Evolutionary conservation across 1,139 yeast genomes (phyloP).

Genomic region (Torulaspora globosa): DNA sequence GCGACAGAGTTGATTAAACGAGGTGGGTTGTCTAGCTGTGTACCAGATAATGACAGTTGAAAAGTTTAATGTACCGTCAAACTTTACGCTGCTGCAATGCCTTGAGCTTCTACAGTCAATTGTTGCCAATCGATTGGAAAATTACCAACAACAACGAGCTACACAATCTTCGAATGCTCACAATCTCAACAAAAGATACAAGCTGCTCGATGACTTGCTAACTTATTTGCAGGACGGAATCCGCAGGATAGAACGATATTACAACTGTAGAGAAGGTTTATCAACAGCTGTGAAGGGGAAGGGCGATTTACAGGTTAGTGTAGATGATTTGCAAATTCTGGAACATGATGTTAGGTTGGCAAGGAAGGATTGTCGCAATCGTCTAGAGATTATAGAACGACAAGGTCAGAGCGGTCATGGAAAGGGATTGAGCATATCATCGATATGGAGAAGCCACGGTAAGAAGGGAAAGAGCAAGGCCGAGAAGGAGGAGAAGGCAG

Average conservation of each 20-base stretch:
- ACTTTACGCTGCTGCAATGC: slow-evolving; percentile 31
- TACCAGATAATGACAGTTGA: slow-evolving; percentile 25
- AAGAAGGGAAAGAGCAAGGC: slow-evolving; percentile 11
- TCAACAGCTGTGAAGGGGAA: slow-evolving; percentile 12
- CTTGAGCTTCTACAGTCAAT: slow-evolving; percentile 31
- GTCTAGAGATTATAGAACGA: slow-evolving; percentile 6
- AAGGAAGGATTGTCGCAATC: slow-evolving; percentile 15
- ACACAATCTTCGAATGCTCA: slow-evolving; percentile 13
- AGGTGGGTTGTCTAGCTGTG: not conserved
- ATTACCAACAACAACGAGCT: slow-evolving; percentile 18
- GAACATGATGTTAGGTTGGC: slow-evolving; percentile 31
- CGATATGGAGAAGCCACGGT: slow-evolving; percentile 16
- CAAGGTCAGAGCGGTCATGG: slow-evolving; percentile 9
- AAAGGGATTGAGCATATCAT: slow-evolving; percentile 10
- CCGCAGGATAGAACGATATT: slow-evolving; percentile 22
- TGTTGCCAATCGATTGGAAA: slow-evolving; percentile 27
- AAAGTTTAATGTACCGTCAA: slow-evolving; percentile 31
- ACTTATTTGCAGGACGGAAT: slow-evolving; percentile 30
- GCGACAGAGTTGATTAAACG: not conserved
- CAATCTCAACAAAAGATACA: slow-evolving; percentile 18
- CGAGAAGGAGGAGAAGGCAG: slow-evolving; percentile 21
- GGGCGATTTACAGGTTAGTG: slow-evolving; percentile 15
- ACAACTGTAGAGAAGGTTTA: slow-evolving; percentile 19
- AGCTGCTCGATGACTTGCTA: slow-evolving; percentile 19
- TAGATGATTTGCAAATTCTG: slow-evolving; percentile 30